Evolutionary conservation across 2,329 filamentous ascomycete species (phyloP).

Genomic region (Seiridium unicorne): DNA sequence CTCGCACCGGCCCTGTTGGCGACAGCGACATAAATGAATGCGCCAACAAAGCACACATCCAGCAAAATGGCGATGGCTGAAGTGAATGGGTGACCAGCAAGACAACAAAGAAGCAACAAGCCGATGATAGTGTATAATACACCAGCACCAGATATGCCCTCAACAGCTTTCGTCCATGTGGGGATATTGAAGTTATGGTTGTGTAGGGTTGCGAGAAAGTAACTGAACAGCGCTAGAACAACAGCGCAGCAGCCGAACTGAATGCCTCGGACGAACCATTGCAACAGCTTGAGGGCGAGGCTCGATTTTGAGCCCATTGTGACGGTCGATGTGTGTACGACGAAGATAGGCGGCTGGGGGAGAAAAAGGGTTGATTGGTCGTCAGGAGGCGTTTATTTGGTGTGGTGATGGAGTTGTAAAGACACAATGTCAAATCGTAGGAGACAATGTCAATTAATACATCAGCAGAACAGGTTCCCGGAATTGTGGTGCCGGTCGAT

Average conservation of each 20-base stretch:
- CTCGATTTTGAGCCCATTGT: constrained; percentile 58
- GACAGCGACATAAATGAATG: constrained; percentile 79
- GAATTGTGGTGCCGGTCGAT: neutral
- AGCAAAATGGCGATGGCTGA: constrained; percentile 72
- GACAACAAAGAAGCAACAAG: constrained; percentile 73
- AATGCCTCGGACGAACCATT: constrained; percentile 71
- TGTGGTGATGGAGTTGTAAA: neutral
- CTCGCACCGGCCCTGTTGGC: constrained; percentile 68
- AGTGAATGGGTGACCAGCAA: constrained; percentile 73
- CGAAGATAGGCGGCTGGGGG: too few relatives aligned
- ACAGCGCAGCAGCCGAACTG: constrained; percentile 72
- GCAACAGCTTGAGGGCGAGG: constrained; percentile 63
- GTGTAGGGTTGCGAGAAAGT: constrained; percentile 74
- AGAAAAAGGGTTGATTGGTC: neutral
- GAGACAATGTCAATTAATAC: neutral
- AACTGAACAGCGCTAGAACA: constrained; percentile 77
- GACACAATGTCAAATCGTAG: neutral
- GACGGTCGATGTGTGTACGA: constrained; percentile 4
- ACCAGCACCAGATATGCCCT: constrained; percentile 73
- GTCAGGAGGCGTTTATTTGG: neutral
- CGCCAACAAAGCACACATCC: constrained; percentile 72
- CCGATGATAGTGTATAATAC: constrained; percentile 72
- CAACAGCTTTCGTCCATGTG: constrained; percentile 68
- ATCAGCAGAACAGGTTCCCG: neutral
- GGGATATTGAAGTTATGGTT: constrained; percentile 64